A percentile compares a stretch with the other conserved stretches of the same genome.
Conservation (phyloP, 1,284 basidiomycete species). For the Heterobasidion irregulare region DNA sequence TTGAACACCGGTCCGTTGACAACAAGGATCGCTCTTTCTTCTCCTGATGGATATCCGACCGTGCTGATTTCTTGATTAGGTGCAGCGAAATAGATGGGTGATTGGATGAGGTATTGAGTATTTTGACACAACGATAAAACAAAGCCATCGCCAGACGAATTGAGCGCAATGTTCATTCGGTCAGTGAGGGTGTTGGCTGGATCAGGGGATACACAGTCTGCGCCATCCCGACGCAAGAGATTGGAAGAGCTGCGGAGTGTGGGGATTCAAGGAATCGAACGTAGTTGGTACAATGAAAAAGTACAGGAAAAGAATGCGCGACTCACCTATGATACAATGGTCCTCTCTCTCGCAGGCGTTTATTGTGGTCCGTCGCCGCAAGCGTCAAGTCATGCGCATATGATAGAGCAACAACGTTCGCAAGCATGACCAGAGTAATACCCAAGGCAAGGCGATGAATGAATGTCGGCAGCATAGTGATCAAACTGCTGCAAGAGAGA, state of each 20-base stretch:
- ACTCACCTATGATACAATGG: not conserved
- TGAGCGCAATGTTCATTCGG: constrained; percentile 59
- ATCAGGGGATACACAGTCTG: constrained; percentile 41
- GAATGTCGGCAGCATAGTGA: not conserved
- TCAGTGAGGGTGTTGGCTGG: constrained; percentile 59
- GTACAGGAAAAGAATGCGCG: not conserved
- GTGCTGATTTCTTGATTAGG: constrained; percentile 75
- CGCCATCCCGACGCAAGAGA: constrained; percentile 2
- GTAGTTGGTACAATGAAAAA: not conserved
- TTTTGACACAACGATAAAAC: constrained; percentile 57
- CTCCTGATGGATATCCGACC: constrained; percentile 58
- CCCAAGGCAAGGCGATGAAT: not conserved
- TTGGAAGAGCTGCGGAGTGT: not conserved
- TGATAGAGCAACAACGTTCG: not conserved
- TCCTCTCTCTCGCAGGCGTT: not conserved
- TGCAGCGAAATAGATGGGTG: constrained; percentile 56
- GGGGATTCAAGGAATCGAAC: not conserved
- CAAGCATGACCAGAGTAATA: not conserved
- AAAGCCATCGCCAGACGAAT: constrained; percentile 57
- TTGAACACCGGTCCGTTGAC: constrained; percentile 48
- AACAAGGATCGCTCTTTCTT: constrained; percentile 41
- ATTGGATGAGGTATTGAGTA: constrained; percentile 51
- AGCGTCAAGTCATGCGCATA: not conserved
- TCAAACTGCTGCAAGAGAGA: not conserved
- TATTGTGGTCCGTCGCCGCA: not conserved